These are phyloP conservation scores for Colletotrichum melonis DNA, from an alignment of 2,329 filamentous ascomycete genomes.

Conservation along the genomic window DNA sequence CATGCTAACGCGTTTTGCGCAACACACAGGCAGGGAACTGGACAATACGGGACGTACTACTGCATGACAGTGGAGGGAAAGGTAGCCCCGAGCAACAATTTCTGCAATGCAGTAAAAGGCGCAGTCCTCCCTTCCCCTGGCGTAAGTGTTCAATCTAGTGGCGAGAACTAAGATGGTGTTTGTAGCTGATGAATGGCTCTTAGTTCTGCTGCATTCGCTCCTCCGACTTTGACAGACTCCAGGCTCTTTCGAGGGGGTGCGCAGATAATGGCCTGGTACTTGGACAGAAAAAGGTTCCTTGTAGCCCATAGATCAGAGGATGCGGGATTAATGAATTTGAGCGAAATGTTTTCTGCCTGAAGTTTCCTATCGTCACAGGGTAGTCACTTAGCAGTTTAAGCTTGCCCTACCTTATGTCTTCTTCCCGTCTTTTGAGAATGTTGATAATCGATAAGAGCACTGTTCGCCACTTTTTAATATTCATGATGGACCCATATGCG, in stretches of 20 bases:
- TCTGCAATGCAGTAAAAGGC: background rate
- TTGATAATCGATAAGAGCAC: too few relatives aligned
- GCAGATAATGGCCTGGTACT: background rate
- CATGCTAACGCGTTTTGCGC: background rate
- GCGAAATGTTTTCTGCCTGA: too few relatives aligned
- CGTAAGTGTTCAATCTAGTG: background rate
- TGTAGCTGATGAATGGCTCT: background rate
- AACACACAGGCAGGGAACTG: background rate
- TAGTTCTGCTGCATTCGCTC: background rate
- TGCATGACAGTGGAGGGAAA: background rate
- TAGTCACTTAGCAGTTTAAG: too few relatives aligned
- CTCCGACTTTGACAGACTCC: background rate
- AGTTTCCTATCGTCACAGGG: too few relatives aligned
- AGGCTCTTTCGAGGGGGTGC: background rate
- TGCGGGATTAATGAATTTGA: background rate
- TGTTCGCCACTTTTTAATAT: too few relatives aligned
- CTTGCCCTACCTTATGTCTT: too few relatives aligned
- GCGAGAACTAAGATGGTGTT: background rate
- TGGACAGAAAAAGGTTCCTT: background rate
- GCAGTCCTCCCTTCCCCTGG: background rate
- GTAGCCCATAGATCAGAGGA: background rate
- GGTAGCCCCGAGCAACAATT: background rate
- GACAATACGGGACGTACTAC: background rate
- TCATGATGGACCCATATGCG: too few relatives aligned
- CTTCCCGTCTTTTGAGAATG: too few relatives aligned